Conservation (phyloP, 768 basidiomycete species). For the Lactarius quietus region DNA sequence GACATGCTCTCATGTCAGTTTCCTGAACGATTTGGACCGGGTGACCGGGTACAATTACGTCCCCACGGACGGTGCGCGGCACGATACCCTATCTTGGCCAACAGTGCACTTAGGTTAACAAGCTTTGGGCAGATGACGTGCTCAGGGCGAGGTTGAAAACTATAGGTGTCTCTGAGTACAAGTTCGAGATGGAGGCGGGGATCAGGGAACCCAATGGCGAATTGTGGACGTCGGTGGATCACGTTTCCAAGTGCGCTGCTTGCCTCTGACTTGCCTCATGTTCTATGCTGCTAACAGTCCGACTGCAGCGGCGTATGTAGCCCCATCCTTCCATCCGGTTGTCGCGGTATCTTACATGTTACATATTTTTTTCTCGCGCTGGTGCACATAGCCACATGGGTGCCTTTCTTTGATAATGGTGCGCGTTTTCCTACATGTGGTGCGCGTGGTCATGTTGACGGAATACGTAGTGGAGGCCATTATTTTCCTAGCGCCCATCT, state of each 20-base stretch:
- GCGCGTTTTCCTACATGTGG: not conserved
- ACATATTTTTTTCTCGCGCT: not conserved
- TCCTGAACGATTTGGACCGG: conserved; percentile 49
- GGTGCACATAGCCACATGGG: conserved; percentile 43
- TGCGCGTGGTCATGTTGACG: conserved; percentile 5
- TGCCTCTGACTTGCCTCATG: conserved; percentile 17
- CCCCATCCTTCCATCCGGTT: conserved; percentile 7
- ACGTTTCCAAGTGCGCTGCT: conserved; percentile 45
- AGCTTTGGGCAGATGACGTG: conserved; percentile 44
- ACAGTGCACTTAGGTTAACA: not conserved
- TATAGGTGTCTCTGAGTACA: conserved; percentile 76
- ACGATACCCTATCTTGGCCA: not conserved
- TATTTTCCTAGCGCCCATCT: conserved; percentile 86
- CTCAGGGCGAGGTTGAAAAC: conserved; percentile 52
- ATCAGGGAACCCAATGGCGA: conserved; percentile 53
- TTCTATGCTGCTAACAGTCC: conserved; percentile 19
- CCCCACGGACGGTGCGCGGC: conserved; percentile 44
- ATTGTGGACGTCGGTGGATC: conserved; percentile 54
- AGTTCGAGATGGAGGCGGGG: conserved; percentile 67
- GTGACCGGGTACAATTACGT: conserved; percentile 43
- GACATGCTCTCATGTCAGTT: conserved; percentile 39
- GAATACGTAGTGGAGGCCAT: conserved; percentile 66
- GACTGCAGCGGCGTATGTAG: conserved; percentile 28
- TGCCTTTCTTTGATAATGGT: conserved; percentile 55
- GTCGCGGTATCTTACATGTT: conserved; percentile 27